A percentile compares a stretch with the other conserved stretches of the same genome.
Conservation (phyloP, 805 yeast species). For the Wickerhamomyces strasburgensis region DNA sequence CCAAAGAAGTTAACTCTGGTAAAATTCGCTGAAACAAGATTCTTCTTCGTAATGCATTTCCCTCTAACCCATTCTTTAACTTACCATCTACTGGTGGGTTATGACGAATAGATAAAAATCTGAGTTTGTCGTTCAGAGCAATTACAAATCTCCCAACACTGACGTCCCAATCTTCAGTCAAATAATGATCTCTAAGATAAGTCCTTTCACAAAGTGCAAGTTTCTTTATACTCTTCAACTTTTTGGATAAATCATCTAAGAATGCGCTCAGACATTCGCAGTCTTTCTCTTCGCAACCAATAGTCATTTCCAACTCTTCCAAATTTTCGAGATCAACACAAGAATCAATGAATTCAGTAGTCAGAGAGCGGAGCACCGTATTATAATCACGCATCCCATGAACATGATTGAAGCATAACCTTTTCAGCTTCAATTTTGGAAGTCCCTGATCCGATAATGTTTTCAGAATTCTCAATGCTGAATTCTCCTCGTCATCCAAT, state of each 20-base stretch:
- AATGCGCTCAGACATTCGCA: constrained; percentile 45
- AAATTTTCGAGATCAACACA: constrained; percentile 28
- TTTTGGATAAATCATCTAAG: constrained; percentile 32
- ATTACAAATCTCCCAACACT: constrained; percentile 38
- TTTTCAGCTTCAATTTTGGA: constrained; percentile 27
- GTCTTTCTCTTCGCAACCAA: constrained; percentile 47
- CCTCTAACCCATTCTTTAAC: constrained; percentile 64
- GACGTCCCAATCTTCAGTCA: constrained; percentile 53
- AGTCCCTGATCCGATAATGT: constrained; percentile 19
- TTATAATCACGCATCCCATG: constrained; percentile 43
- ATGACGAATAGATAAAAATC: constrained; percentile 49
- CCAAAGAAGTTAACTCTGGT: constrained; percentile 39
- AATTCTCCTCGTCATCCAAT: constrained; percentile 31
- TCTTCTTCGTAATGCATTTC: constrained; percentile 60
- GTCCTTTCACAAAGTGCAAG: constrained; percentile 31
- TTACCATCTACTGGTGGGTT: constrained; percentile 53
- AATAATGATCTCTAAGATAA: constrained; percentile 39
- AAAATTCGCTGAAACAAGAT: constrained; percentile 43
- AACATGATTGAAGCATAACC: constrained; percentile 38
- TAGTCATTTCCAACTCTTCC: constrained; percentile 41
- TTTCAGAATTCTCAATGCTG: constrained; percentile 33
- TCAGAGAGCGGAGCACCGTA: constrained; percentile 28
- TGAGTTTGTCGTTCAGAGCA: constrained; percentile 29
- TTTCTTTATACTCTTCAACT: constrained; percentile 20
- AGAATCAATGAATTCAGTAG: constrained; percentile 26